Evolutionary conservation across 1,284 basidiomycete genomes (phyloP).

Genomic region (Sanguinoderma infundibulare): DNA sequence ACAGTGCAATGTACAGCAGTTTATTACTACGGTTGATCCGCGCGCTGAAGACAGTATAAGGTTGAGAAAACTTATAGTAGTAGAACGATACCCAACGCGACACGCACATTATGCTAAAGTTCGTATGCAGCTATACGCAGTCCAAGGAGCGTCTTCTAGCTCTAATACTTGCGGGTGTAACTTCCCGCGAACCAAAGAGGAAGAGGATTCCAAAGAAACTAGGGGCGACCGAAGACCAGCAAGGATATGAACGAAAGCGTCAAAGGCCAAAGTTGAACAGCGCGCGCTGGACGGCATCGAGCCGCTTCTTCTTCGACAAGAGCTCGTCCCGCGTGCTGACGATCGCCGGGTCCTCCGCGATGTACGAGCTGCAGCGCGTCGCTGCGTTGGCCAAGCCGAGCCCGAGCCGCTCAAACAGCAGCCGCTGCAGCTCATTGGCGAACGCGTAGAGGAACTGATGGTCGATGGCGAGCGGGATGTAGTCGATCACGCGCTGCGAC

Average conservation of each 20-base stretch:
- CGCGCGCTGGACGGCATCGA: constrained; percentile 39
- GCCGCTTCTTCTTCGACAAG: constrained; percentile 32
- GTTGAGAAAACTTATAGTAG: too few species aligned
- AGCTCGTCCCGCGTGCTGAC: constrained; percentile 43
- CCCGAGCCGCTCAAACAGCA: constrained; percentile 44
- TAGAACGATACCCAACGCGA: too few species aligned
- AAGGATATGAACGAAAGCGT: constrained; percentile 1
- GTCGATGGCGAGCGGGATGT: constrained; percentile 51
- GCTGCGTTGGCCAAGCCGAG: constrained; percentile 42
- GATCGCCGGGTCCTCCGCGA: constrained; percentile 47
- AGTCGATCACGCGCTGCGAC: constrained; percentile 58
- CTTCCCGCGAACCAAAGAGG: too few species aligned
- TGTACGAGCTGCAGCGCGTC: constrained; percentile 41
- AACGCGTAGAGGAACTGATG: constrained; percentile 45
- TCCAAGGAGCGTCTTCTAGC: too few species aligned
- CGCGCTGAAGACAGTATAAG: too few species aligned
- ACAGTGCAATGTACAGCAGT: too few species aligned
- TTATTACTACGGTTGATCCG: too few species aligned
- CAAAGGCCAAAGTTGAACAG: constrained; percentile 38
- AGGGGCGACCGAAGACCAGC: too few species aligned
- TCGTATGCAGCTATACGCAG: too few species aligned
- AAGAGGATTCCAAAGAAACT: too few species aligned
- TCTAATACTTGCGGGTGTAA: too few species aligned
- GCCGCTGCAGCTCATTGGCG: constrained; percentile 38
- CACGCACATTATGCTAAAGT: too few species aligned